Conservation (phyloP, 495 filamentous ascomycete species). For the Xylona heveae region DNA sequence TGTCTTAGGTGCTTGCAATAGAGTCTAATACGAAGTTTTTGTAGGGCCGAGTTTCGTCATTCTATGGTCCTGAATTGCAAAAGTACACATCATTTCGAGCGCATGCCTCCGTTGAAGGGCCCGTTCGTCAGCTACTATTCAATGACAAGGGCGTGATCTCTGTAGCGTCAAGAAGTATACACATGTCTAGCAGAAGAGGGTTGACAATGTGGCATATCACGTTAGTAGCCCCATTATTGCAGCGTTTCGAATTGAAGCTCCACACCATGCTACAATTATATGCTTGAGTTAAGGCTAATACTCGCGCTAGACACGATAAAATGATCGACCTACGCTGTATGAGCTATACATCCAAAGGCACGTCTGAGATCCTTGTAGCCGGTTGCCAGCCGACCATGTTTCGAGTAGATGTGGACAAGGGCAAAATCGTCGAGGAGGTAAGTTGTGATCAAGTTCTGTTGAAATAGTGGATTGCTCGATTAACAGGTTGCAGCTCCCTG, state of each 20-base stretch:
- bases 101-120: slow-evolving; percentile 42
- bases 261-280: background rate
- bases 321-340: slow-evolving; percentile 80
- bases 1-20: too few species aligned
- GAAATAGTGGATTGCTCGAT: too few species aligned
- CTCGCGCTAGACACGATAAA: slow-evolving; percentile 31
- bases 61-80: slow-evolving; percentile 61
- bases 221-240: slow-evolving; percentile 17
- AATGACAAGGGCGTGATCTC: slow-evolving; percentile 71
- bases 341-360: slow-evolving; percentile 75
- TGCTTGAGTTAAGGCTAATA: background rate
- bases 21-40: too few species aligned
- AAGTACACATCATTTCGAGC: slow-evolving; percentile 59
- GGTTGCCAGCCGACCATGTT: slow-evolving; percentile 78
- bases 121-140: slow-evolving; percentile 62
- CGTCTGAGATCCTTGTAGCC: slow-evolving; percentile 62
- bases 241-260: background rate
- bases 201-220: slow-evolving; percentile 68
- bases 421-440: slow-evolving; percentile 50
- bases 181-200: slow-evolving; percentile 66
- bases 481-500: slow-evolving; percentile 28
- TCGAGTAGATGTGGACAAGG: slow-evolving; percentile 73
- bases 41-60: slow-evolving; percentile 69
- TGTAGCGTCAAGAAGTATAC: slow-evolving; percentile 54
- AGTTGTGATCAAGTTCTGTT: slow-evolving; percentile 3